phyloP scores from a whole-genome alignment of 768 basidiomycete species.

The Lyophyllum decastes region DNA sequence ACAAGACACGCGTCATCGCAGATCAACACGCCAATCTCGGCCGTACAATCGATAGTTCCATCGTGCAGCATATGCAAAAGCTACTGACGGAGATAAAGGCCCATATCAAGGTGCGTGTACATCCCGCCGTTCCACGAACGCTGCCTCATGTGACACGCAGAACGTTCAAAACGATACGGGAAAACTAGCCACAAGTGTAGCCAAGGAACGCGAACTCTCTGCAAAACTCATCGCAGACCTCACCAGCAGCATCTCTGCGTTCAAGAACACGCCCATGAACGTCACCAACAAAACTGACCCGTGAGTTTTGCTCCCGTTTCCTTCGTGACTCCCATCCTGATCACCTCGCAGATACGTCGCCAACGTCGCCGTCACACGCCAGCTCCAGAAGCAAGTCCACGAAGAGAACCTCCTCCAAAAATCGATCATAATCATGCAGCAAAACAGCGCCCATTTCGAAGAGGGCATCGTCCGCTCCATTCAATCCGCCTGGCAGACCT shows the following conservation, averaged over 20 bases:
- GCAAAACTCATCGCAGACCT: constrained; percentile 86
- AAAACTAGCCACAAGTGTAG: constrained; percentile 86
- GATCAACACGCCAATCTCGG: constrained; percentile 97
- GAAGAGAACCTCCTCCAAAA: constrained; percentile 99
- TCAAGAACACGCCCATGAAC: constrained; percentile 93
- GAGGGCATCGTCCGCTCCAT: constrained; percentile 93
- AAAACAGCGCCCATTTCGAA: constrained; percentile 96
- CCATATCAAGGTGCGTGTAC: constrained; percentile 77
- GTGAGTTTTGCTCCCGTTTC: constrained; percentile 42
- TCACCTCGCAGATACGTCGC: constrained; percentile 53
- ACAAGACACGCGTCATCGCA: constrained; percentile 90
- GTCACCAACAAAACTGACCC: constrained; percentile 83
- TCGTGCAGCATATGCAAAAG: constrained; percentile 97
- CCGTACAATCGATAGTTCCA: constrained; percentile 93
- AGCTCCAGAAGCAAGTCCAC: constrained; percentile 89
- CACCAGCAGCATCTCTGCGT: constrained; percentile 80
- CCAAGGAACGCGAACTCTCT: constrained; percentile 90
- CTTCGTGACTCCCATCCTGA: not conserved
- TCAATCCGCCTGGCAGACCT: constrained; percentile 97
- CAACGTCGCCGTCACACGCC: constrained; percentile 72
- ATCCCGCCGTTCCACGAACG: not conserved
- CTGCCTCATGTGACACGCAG: constrained; percentile 31
- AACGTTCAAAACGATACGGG: constrained; percentile 96
- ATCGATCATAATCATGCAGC: constrained; percentile 96
- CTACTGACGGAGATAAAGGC: constrained; percentile 95